phyloP scores from a whole-genome alignment of 768 basidiomycete species.

The Suillus clintonianus region DNA sequence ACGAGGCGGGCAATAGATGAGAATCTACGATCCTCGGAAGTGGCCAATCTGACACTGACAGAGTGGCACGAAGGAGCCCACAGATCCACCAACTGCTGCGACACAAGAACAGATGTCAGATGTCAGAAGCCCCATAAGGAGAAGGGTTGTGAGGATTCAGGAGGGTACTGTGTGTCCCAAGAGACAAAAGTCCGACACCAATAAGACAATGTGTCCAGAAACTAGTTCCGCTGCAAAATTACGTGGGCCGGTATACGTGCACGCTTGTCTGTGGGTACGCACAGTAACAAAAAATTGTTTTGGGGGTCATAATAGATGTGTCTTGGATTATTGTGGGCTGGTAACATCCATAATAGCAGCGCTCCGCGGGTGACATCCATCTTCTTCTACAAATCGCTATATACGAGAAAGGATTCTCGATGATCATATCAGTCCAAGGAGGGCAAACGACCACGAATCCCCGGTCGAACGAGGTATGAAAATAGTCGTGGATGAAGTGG shows the following conservation, averaged over 20 bases:
- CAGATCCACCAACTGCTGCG: slow-evolving; percentile 5
- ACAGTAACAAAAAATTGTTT: background rate
- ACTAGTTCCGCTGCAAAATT: background rate
- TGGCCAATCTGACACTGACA: slow-evolving; percentile 1
- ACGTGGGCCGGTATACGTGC: background rate
- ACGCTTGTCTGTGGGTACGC: background rate
- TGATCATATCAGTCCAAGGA: background rate
- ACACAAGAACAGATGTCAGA: slow-evolving; percentile 1
- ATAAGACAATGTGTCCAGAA: background rate
- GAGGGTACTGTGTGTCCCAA: background rate
- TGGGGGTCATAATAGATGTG: background rate
- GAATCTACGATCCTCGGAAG: slow-evolving; percentile 11
- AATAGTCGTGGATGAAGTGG: background rate
- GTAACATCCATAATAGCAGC: background rate
- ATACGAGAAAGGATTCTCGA: background rate
- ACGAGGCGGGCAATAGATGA: background rate
- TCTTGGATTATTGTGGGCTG: background rate
- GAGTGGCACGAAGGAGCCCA: slow-evolving; percentile 11
- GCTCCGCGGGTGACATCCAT: background rate
- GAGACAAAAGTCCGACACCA: background rate
- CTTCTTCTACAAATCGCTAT: background rate
- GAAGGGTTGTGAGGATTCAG: background rate
- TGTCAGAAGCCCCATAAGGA: slow-evolving; percentile 6
- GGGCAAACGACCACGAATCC: background rate
- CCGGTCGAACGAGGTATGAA: background rate